Base-by-base conservation (phyloP, 306 rosid species). In the Castanea crenata region DNA sequence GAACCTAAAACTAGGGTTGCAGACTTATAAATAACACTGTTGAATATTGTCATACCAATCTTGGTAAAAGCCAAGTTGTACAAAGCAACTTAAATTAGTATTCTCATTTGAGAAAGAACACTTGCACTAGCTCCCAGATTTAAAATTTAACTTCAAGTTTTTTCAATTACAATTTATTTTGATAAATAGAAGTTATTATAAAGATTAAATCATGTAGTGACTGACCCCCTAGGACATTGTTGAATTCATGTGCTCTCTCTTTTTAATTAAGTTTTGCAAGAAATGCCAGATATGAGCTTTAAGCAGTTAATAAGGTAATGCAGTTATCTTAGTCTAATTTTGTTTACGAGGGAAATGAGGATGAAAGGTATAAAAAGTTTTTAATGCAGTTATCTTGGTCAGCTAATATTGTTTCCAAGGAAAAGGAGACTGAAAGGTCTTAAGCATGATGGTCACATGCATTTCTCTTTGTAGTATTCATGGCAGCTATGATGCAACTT, bases 381-480 rank as follows among this genome's bases (percentile, higher is more conserved):
- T 32, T 32, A 58, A 35, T 3, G 56, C 35, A 74, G 6, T 54
- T 49, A 11, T 52, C 16, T 5, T 65, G 19, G 38, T 64, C 57
- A 63, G 29, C 8, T 67, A 76, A 21, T 15, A 51, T 51, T 6
- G 21, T 25, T 32, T 41, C 35, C 46, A 16, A 52, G 58, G 41
- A 20, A 25, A 75, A 25, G 71, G 41, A 35, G 51, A 5, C 32
- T 72, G 14, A 27, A 72, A 38, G 51, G 38, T 21, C n/a, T 55
- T 20, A 34, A 73, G 56, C 73, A 81, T 81, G 76, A 82, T 85
- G 79, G 67, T 65, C 84, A 76, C 85, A 72, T 85, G 88, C 79
- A 69, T 79, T 81, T 78, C 70, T 69, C 65, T 71, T 34, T 49
- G 12, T 74, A 61, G 79, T 64, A 78, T 78, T 74, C 13, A 75